Evolutionary conservation across 768 basidiomycete genomes (phyloP).

Genomic region (Infundibulicybe gibba): DNA sequence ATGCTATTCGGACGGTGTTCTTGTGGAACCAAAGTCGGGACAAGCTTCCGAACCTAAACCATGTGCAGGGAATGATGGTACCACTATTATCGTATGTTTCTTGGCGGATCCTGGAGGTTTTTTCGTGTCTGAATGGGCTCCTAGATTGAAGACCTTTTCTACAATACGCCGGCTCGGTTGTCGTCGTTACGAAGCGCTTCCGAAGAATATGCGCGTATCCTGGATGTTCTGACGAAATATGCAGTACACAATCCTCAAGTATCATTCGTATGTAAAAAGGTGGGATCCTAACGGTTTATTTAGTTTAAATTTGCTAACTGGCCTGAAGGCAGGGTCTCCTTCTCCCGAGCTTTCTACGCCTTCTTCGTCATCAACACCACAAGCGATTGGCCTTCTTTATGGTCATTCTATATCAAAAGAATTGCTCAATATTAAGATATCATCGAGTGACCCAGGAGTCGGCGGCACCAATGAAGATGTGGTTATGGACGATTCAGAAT

Average conservation of each 20-base stretch:
- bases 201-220: slow-evolving; percentile 89
- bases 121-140: not conserved
- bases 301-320: not conserved
- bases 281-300: slow-evolving; percentile 17
- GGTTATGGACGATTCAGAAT: slow-evolving; percentile 31
- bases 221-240: slow-evolving; percentile 91
- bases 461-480: slow-evolving; percentile 24
- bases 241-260: slow-evolving; percentile 90
- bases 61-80: slow-evolving; percentile 93
- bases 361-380: slow-evolving; percentile 54
- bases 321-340: slow-evolving; percentile 60
- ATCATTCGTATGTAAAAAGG: slow-evolving; percentile 92
- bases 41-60: slow-evolving; percentile 77
- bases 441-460: slow-evolving; percentile 24
- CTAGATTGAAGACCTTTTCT: slow-evolving; percentile 95
- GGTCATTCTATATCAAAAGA: slow-evolving; percentile 80
- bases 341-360: slow-evolving; percentile 83
- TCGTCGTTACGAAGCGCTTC: slow-evolving; percentile 80
- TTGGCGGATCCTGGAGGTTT: not conserved
- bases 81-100: slow-evolving; percentile 68
- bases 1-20: slow-evolving; percentile 71
- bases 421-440: slow-evolving; percentile 45
- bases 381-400: slow-evolving; percentile 79
- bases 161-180: slow-evolving; percentile 85
- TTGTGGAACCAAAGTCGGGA: slow-evolving; percentile 70